Evolutionary conservation across 2,329 filamentous ascomycete species (phyloP), one percentile per base, ranked within the genome.

Genomic region (Botrytis galanthina): DNA sequence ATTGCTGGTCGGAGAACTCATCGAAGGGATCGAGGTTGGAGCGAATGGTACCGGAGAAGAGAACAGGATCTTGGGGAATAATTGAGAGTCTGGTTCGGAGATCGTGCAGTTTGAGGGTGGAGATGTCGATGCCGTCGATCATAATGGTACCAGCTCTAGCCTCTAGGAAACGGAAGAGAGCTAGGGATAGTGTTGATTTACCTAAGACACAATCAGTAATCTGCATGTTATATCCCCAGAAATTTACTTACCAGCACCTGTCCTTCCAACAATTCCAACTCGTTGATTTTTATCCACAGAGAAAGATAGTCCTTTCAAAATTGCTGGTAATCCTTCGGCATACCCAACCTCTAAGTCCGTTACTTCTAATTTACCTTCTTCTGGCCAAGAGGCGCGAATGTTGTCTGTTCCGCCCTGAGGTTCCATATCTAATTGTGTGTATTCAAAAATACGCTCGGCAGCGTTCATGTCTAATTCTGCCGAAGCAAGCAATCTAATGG

Each of bases 21-120:
- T 90, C 87, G 81, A 98, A 98, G 0, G 95, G 95, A 80, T 98
- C 96, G 32, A 98, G 87, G 80, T 98, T 98, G 81, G 87, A 93
- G 75, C 95, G 90, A 74, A 98, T 92, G 0, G 94, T 97, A 76
- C 78, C 95, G 37, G 91, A 94, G 83, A 98, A 98, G 1, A 98
- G 86, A 0, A 94, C 97, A 71, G 93, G 95, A 80, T 98, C 80
- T 74, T 81, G 80, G 1, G 80, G 79, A 29, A 81, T 80, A 60
- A 81, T 79, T 14, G 79, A 78, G 20, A 81, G 67, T 32, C 79
- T 75, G 12, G 76, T 77, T 12, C 80, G 76, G 39, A 81, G 74
- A 26, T 77, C 75, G 61, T 79, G 76, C 9, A 81, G 75, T 57
- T 79, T 80, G 71, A 81, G 74, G 1, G 75, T 77, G 20, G 80